Evolutionary conservation across 2,329 filamentous ascomycete genomes (phyloP), one percentile per base, ranked within the genome.

Genomic region (Fusarium kyushuense): DNA sequence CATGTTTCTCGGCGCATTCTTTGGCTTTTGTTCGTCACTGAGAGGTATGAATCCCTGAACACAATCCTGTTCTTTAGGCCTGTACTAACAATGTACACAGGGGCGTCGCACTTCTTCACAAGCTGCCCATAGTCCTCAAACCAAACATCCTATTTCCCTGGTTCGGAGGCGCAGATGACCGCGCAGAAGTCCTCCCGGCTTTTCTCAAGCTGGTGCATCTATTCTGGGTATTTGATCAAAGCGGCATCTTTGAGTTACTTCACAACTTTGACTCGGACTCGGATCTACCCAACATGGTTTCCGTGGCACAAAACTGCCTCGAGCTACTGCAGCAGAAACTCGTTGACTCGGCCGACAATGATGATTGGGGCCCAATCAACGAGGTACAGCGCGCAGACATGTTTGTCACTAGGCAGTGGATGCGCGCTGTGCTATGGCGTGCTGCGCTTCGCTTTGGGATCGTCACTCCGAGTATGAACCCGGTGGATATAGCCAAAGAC

Each of bases 141-240:
- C 79, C 79, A 3, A 81, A 81, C 72, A 57, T 80, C 79, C 35
- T 82, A 73, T 27, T 77, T 71, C 9, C 74, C 74, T 63, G 74
- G 74, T 71, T 75, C 12, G 71, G 71, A n/a, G 74, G 75, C 14
- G 63, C 72, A 7, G 78, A 82, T 25, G 81, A 83, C 45, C 78
- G 81, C 17, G 76, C 78, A 4, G 76, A 82, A 38, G 77, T 86
- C 4, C 71, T 86, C 2, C 83, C 83, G 0, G 83, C 82, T 2
- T 86, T 86, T 54, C 76, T 82, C 16, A 83, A 84, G 58, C 75
- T 85, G 2, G 80, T 84, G 10, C 79, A 82, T 48, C 75, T 85
- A 0, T 85, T 85, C 61, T 83, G 82, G 76, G 78, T 81, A 2
- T 84, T 86, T 46, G 83, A 85, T 42, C 79, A 84, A 46, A 83